Percentiles rank a stretch among this genome's conserved stretches.
These are phyloP conservation scores for Turritis glabra DNA, from an alignment of 345 rosid species.

Conservation along the genomic window DNA sequence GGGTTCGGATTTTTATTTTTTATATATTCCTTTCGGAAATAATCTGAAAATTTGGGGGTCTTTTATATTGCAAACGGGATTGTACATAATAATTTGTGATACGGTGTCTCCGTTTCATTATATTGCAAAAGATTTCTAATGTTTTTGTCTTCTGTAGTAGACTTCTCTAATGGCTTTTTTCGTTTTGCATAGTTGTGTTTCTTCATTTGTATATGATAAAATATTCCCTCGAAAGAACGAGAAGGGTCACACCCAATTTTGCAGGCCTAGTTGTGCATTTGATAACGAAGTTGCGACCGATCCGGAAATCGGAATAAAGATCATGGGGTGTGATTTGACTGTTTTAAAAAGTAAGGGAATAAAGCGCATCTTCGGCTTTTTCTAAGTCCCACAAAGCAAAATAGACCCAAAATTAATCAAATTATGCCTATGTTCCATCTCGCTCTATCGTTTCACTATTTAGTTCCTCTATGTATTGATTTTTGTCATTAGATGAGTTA, in stretches of 20 bases:
- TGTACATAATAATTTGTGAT: slow-evolving; percentile 29
- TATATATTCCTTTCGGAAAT: slow-evolving; percentile 15
- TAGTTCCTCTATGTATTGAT: neutral
- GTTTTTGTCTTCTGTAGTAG: neutral
- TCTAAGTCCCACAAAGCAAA: neutral
- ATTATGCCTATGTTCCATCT: neutral
- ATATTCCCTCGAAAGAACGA: neutral
- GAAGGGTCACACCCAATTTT: neutral
- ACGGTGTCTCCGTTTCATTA: slow-evolving; percentile 10
- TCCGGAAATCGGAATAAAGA: neutral
- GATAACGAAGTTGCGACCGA: neutral
- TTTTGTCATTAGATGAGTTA: neutral
- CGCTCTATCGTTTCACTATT: neutral
- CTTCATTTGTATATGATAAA: neutral
- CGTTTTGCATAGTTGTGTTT: neutral
- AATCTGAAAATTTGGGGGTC: neutral
- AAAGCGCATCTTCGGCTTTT: neutral
- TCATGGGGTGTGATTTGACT: neutral
- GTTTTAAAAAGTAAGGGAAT: neutral
- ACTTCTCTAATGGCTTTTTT: neutral
- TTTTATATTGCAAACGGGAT: slow-evolving; percentile 15
- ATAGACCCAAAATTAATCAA: neutral
- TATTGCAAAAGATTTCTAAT: slow-evolving; percentile 23
- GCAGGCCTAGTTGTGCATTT: neutral
- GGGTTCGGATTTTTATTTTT: slow-evolving; percentile 4